Evolutionary conservation across 139 green algal genomes (phyloP).

Genomic region (Zygnema circumcarinatum): DNA sequence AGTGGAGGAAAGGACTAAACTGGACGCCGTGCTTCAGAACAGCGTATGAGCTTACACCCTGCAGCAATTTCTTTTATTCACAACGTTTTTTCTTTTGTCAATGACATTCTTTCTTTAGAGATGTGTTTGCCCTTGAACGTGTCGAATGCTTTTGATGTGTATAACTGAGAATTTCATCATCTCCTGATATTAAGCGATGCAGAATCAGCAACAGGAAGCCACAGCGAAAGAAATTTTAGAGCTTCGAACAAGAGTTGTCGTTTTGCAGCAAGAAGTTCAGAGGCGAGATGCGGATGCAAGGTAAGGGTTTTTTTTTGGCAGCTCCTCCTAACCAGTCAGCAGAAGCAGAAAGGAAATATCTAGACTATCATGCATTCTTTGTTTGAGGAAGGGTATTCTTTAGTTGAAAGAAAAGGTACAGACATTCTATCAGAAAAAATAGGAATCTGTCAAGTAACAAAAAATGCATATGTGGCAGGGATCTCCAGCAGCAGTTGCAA

Average conservation of each 20-base stretch:
- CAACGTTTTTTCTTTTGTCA: background rate
- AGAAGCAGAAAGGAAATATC: background rate
- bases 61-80: background rate
- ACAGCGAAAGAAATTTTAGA: slow-evolving; percentile 21
- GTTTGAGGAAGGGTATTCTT: no score
- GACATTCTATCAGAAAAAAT: no score
- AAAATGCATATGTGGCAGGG: slow-evolving; percentile 29
- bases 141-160: no score
- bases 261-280: slow-evolving; percentile 24
- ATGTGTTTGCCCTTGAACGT: background rate
- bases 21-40: background rate
- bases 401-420: no score
- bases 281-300: slow-evolving; percentile 11
- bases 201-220: background rate
- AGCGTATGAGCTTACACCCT: background rate
- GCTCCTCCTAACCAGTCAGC: background rate
- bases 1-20: background rate
- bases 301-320: slow-evolving; percentile 1
- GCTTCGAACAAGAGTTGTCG: slow-evolving; percentile 19
- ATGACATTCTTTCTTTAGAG: background rate
- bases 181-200: background rate
- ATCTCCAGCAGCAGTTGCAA: slow-evolving; percentile 34
- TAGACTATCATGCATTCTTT: no score
- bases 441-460: no score
- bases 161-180: no score